Conservation (phyloP, 495 filamentous ascomycete genomes). For the Aspergillus sclerotiicarbonarius region DNA sequence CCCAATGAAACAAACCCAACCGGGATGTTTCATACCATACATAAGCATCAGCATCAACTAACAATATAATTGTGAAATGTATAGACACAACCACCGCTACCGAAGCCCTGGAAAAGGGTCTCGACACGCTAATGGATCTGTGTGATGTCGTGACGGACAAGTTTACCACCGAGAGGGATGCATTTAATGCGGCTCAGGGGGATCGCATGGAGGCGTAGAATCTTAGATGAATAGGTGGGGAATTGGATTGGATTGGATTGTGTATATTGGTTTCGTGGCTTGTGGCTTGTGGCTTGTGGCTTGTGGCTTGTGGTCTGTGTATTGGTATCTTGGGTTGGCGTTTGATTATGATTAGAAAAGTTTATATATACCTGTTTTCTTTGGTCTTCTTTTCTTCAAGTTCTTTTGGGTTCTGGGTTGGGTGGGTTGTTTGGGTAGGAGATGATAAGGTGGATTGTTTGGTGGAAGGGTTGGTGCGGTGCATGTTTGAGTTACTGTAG, state of each 20-base stretch:
- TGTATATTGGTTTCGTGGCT: no score
- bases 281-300: no score
- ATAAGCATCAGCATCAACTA: no score
- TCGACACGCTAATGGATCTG: constrained; percentile 81
- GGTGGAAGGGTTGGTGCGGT: background rate
- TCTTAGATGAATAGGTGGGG: background rate
- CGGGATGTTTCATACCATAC: no score
- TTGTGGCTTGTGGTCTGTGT: no score
- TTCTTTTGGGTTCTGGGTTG: background rate
- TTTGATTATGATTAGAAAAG: constrained; percentile 20
- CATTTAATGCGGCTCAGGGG: constrained; percentile 51
- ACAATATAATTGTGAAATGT: background rate
- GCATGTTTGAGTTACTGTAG: background rate
- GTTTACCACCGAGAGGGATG: constrained; percentile 65
- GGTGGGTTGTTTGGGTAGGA: background rate
- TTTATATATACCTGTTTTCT: constrained; percentile 8
- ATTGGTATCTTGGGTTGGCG: constrained; percentile 11
- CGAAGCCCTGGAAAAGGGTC: constrained; percentile 84
- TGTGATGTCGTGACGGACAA: constrained; percentile 90
- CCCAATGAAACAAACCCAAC: no score
- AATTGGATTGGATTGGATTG: no score
- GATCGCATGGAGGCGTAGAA: constrained; percentile 38
- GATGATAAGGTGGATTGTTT: constrained; percentile 6
- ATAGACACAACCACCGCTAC: constrained; percentile 76
- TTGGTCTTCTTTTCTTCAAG: background rate